These are phyloP conservation scores for Osmanthus fragrans DNA, from an alignment of 257 asterid species.

Conservation along the genomic window DNA sequence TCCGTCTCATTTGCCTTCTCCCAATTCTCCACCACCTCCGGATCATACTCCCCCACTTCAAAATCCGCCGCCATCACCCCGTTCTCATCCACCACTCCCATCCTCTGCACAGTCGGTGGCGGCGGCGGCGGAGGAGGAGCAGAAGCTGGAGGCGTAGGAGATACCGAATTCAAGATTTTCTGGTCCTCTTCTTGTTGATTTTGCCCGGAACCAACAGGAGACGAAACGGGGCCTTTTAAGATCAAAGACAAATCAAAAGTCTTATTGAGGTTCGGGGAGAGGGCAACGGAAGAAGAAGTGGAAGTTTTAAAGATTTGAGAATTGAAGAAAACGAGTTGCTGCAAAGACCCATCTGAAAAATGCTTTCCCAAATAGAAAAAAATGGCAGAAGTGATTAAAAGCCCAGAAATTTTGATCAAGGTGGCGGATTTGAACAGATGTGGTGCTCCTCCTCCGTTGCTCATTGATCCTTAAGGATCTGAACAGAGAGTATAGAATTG, in stretches of 20 bases:
- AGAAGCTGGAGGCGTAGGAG: conserved; percentile 9
- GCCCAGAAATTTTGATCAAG: conserved; percentile 44
- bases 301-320: conserved; percentile 24
- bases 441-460: conserved; percentile 36
- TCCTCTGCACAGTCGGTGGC: conserved; percentile 60
- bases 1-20: conserved; percentile 52
- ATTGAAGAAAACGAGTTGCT: conserved; percentile 66
- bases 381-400: conserved; percentile 47
- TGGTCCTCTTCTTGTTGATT: neutral
- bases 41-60: conserved; percentile 78
- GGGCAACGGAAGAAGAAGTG: conserved; percentile 30
- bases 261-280: conserved; percentile 64
- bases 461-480: conserved; percentile 7
- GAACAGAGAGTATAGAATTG: neutral
- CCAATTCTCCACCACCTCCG: conserved; percentile 63
- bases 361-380: conserved; percentile 78
- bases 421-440: conserved; percentile 56
- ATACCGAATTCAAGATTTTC: neutral
- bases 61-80: conserved; percentile 78
- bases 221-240: conserved; percentile 33
- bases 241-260: conserved; percentile 45
- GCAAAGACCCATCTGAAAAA: conserved; percentile 55
- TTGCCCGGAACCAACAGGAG: neutral
- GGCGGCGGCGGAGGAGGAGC: conserved; percentile 44
- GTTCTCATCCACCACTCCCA: conserved; percentile 88